Conservation (phyloP, 805 yeast species). For the Grigorovia yakushimaensis region DNA sequence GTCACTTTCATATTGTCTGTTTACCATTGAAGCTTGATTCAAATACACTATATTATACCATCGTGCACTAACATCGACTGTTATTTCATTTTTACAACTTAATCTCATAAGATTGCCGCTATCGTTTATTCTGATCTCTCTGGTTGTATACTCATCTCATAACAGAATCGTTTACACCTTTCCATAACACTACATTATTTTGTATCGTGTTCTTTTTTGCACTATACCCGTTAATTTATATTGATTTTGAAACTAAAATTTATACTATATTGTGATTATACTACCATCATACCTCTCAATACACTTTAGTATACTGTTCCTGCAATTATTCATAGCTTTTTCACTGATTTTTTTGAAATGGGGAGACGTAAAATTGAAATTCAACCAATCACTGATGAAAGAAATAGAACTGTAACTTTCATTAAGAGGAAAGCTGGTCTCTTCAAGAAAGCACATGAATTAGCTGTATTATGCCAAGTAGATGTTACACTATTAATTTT, state of each 20-base stretch:
- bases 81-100: no score
- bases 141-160: neutral
- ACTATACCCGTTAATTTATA: no score
- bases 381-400: conserved; percentile 81
- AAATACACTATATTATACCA: no score
- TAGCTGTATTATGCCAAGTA: conserved; percentile 84
- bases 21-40: no score
- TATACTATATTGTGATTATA: no score
- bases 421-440: conserved; percentile 91
- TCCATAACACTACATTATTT: no score
- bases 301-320: neutral
- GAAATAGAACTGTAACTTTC: conserved; percentile 63
- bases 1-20: neutral
- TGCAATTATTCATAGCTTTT: neutral
- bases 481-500: conserved; percentile 85
- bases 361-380: conserved; percentile 96
- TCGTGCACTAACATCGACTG: no score
- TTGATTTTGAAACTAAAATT: no score
- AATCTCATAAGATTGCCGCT: no score
- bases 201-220: no score
- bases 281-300: neutral
- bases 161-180: no score
- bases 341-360: conserved; percentile 36
- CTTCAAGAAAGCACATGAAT: conserved; percentile 52
- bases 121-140: neutral